Percentiles rank a stretch among this genome's conserved stretches.
Evolutionary conservation across 148 eudicot species (phyloP).

Genomic region (Camellia sinensis): DNA sequence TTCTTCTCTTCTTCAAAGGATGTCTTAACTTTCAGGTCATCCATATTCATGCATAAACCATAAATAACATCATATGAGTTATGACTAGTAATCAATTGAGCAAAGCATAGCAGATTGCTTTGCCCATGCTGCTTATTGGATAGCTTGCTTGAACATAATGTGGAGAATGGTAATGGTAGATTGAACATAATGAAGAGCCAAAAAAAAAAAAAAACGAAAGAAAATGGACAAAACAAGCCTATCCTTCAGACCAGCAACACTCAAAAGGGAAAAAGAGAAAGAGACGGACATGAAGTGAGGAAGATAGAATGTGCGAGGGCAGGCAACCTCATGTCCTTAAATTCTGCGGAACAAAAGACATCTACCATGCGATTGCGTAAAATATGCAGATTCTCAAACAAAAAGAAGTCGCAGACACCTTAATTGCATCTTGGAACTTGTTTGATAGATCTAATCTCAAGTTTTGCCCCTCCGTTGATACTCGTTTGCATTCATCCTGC

Average conservation of each 20-base stretch:
- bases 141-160: too few species aligned
- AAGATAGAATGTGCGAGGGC: background rate
- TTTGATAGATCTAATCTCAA: constrained; percentile 85
- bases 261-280: background rate
- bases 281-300: background rate
- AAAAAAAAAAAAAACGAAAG: background rate
- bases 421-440: constrained; percentile 84
- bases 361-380: background rate
- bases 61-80: too few species aligned
- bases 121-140: too few species aligned
- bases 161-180: background rate
- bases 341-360: background rate
- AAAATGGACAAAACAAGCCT: background rate
- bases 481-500: constrained; percentile 92
- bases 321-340: background rate
- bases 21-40: too few species aligned
- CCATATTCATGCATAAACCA: too few species aligned
- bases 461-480: constrained; percentile 84
- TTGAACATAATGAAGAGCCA: constrained; percentile 7
- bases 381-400: constrained; percentile 6
- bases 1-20: background rate
- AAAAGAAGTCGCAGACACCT: constrained; percentile 40
- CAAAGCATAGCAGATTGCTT: too few species aligned
- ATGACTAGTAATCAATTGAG: too few species aligned
- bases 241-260: background rate